Conservation (phyloP, 192 early-diverging fungal genomes). For the Hyaloraphidium curvatum region DNA sequence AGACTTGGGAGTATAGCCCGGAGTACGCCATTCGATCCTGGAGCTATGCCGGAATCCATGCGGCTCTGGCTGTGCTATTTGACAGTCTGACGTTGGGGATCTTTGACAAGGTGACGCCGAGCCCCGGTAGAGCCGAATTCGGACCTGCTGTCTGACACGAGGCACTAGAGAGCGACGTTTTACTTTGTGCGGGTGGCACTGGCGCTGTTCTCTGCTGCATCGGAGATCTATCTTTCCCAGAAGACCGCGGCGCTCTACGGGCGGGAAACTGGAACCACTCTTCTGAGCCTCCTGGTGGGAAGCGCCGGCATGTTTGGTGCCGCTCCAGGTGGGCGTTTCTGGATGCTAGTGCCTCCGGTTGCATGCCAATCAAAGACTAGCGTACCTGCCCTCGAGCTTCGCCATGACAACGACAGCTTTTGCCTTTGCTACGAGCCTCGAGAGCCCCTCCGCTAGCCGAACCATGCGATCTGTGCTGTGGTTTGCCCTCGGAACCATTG, state of each 20-base stretch:
- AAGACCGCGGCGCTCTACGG: background rate
- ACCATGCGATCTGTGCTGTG: slow-evolving; percentile 35
- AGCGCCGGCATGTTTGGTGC: slow-evolving; percentile 77
- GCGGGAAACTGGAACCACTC: background rate
- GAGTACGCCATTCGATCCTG: slow-evolving; percentile 76
- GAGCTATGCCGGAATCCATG: slow-evolving; percentile 48
- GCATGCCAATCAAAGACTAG: slow-evolving; percentile 12
- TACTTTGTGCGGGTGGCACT: too few relatives aligned
- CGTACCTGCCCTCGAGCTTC: slow-evolving; percentile 78
- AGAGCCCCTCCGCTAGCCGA: slow-evolving; percentile 24
- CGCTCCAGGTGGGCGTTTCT: slow-evolving; percentile 32
- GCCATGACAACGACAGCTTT: slow-evolving; percentile 71
- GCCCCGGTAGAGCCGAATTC: too few relatives aligned
- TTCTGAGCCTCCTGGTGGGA: background rate
- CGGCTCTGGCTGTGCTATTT: slow-evolving; percentile 20
- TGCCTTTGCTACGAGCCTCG: slow-evolving; percentile 47
- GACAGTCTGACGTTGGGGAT: too few relatives aligned
- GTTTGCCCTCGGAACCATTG: slow-evolving; percentile 37
- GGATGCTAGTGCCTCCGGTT: background rate
- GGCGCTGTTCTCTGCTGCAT: background rate
- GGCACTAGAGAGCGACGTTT: too few relatives aligned
- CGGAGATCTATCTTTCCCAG: background rate
- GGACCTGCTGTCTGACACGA: too few relatives aligned
- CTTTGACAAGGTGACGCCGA: too few relatives aligned
- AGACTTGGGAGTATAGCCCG: slow-evolving; percentile 96